These are phyloP conservation scores for Alopecurus myosuroides DNA, from an alignment of 176 grass and related monocot genomes.

Conservation along the genomic window DNA sequence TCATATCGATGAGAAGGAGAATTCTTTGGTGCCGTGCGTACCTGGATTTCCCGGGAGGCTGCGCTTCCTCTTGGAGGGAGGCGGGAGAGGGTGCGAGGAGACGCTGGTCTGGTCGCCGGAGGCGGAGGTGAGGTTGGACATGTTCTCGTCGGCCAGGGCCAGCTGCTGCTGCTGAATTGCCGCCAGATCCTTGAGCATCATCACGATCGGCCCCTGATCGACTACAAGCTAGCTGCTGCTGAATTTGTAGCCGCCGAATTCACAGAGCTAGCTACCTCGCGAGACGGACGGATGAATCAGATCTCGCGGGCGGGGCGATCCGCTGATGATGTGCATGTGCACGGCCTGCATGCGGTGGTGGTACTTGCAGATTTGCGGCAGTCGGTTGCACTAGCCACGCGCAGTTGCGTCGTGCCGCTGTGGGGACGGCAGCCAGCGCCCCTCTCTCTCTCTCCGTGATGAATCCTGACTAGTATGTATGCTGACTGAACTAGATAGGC, in stretches of 20 bases:
- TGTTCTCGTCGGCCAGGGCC: slow-evolving; percentile 68
- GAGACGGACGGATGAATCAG: neutral
- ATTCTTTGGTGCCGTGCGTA: neutral
- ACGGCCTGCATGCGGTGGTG: slow-evolving; percentile 12
- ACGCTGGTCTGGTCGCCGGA: slow-evolving; percentile 76
- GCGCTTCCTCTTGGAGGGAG: slow-evolving; percentile 84
- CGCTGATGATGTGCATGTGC: slow-evolving; percentile 36
- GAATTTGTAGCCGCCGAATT: neutral
- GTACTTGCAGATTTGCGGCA: slow-evolving; percentile 35
- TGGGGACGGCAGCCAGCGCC: slow-evolving; percentile 1
- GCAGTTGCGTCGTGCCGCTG: slow-evolving; percentile 17
- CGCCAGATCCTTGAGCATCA: slow-evolving; percentile 63
- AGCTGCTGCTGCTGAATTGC: slow-evolving; percentile 56
- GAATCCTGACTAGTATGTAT: neutral
- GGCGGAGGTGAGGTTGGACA: slow-evolving; percentile 96
- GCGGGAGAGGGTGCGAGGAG: slow-evolving; percentile 54
- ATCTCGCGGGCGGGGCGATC: neutral
- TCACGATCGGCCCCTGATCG: neutral
- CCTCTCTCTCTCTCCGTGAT: neutral
- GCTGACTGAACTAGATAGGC: neutral
- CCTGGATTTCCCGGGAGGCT: slow-evolving; percentile 96
- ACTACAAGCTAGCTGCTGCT: neutral
- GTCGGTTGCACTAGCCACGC: slow-evolving; percentile 19
- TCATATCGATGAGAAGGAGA: neutral
- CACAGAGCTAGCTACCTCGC: too few relatives aligned